phyloP scores from a whole-genome alignment of 2,329 filamentous ascomycete genomes.

The Penicillium decumbens region DNA sequence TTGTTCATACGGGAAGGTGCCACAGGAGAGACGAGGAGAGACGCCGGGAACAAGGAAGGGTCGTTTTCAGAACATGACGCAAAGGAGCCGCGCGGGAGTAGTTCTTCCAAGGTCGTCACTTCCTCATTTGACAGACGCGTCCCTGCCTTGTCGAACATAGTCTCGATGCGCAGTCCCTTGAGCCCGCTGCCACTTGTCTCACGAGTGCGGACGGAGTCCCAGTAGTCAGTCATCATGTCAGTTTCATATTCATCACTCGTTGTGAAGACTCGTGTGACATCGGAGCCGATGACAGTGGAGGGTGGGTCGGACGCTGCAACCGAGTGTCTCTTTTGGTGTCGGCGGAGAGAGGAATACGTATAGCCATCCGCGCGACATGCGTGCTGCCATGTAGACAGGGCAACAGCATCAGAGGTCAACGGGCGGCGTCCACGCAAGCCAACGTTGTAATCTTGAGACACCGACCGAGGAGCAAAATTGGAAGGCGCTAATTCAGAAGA shows the following conservation, averaged over 20 bases:
- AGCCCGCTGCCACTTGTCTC: conserved; percentile 51
- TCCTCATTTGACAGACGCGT: conserved; percentile 38
- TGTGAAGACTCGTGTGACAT: conserved; percentile 55
- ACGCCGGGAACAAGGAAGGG: conserved; percentile 17
- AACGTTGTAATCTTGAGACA: conserved; percentile 23
- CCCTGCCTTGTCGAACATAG: conserved; percentile 56
- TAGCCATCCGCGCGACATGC: conserved; percentile 18
- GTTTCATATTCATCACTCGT: conserved; percentile 59
- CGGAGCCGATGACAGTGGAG: conserved; percentile 57
- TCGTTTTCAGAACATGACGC: conserved; percentile 24
- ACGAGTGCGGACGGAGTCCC: conserved; percentile 59
- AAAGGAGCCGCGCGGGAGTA: conserved; percentile 47
- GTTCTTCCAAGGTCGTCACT: conserved; percentile 45
- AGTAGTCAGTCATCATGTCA: conserved; percentile 59
- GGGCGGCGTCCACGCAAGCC: conserved; percentile 24
- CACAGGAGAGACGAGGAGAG: conserved; percentile 10
- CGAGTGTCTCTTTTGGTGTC: conserved; percentile 51
- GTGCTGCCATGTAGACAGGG: conserved; percentile 27
- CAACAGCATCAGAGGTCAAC: conserved; percentile 27
- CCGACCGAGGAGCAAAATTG: conserved; percentile 19
- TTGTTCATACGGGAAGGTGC: conserved; percentile 14
- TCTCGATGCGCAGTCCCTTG: conserved; percentile 57
- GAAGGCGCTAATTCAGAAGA: conserved; percentile 27
- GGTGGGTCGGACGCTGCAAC: conserved; percentile 55
- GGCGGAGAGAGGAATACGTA: conserved; percentile 27